These are phyloP conservation scores for Plenodomus lindquistii DNA, from an alignment of 2,329 filamentous ascomycete genomes.

Conservation along the genomic window DNA sequence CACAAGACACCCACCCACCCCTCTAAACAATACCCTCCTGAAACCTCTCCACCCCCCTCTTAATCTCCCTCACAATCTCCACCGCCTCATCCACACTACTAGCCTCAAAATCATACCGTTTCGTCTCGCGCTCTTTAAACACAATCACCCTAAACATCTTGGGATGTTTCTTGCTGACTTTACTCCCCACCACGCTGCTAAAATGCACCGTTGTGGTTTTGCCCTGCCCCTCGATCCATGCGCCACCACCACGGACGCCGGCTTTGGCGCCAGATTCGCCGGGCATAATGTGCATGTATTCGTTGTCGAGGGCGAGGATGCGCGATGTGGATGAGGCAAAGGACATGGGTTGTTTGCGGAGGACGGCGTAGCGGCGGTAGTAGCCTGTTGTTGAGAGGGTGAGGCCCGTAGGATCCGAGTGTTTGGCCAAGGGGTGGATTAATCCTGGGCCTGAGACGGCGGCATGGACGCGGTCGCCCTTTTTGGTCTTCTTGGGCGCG, in stretches of 20 bases:
- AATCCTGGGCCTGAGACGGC: slow-evolving; percentile 54
- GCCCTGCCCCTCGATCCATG: slow-evolving; percentile 47
- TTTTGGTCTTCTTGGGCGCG: slow-evolving; percentile 55
- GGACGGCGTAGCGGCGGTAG: slow-evolving; percentile 78
- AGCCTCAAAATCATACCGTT: slow-evolving; percentile 86
- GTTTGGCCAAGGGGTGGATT: slow-evolving; percentile 67
- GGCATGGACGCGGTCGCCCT: slow-evolving; percentile 55
- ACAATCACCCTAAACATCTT: slow-evolving; percentile 80
- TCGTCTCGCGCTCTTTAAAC: slow-evolving; percentile 74
- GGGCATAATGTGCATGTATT: slow-evolving; percentile 86
- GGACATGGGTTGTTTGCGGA: slow-evolving; percentile 80
- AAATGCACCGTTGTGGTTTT: slow-evolving; percentile 84
- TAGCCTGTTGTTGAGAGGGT: slow-evolving; percentile 43
- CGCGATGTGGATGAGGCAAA: slow-evolving; percentile 77
- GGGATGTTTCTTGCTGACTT: slow-evolving; percentile 77
- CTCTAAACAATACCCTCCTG: slow-evolving; percentile 50
- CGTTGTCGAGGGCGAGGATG: slow-evolving; percentile 77
- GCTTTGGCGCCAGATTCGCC: slow-evolving; percentile 57
- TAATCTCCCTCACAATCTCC: slow-evolving; percentile 79
- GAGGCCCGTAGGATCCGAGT: slow-evolving; percentile 49
- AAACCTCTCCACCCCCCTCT: slow-evolving; percentile 73
- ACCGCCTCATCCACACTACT: slow-evolving; percentile 70
- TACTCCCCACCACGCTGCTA: slow-evolving; percentile 79
- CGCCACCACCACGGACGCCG: slow-evolving; percentile 19
- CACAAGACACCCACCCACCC: no score